phyloP scores from a whole-genome alignment of 2,329 filamentous ascomycete species.

The Paracoccidioides lutzii region DNA sequence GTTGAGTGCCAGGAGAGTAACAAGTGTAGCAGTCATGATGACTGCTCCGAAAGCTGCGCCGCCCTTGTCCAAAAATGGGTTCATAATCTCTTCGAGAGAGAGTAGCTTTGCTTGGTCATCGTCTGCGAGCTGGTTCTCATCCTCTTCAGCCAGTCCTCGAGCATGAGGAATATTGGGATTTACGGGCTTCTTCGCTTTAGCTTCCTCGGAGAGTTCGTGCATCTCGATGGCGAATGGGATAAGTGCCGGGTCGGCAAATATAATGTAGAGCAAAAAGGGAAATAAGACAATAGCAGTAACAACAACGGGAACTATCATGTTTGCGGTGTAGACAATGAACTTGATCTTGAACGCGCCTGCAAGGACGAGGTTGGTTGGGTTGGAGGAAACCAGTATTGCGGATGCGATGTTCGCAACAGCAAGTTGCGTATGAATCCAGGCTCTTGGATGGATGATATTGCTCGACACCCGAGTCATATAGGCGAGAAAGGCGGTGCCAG shows the following conservation, averaged over 20 bases:
- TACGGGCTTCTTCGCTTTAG: slow-evolving; percentile 43
- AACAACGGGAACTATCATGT: slow-evolving; percentile 61
- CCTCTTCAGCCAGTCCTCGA: slow-evolving; percentile 42
- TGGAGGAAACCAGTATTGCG: slow-evolving; percentile 63
- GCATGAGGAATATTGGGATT: slow-evolving; percentile 62
- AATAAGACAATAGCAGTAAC: slow-evolving; percentile 56
- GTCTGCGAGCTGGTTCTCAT: slow-evolving; percentile 34
- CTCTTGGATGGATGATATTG: slow-evolving; percentile 57
- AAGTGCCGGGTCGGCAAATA: slow-evolving; percentile 51
- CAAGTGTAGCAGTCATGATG: slow-evolving; percentile 54
- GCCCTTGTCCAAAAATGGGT: slow-evolving; percentile 56
- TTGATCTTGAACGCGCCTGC: slow-evolving; percentile 59
- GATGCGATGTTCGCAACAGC: slow-evolving; percentile 61
- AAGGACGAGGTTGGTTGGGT: slow-evolving; percentile 63
- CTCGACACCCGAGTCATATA: slow-evolving; percentile 66
- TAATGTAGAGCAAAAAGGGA: slow-evolving; percentile 55
- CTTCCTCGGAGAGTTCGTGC: slow-evolving; percentile 51
- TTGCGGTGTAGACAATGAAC: slow-evolving; percentile 62
- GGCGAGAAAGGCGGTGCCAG: slow-evolving; percentile 59
- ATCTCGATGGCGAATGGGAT: slow-evolving; percentile 55
- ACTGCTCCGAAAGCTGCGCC: slow-evolving; percentile 52
- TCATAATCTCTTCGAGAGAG: slow-evolving; percentile 60
- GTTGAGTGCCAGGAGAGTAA: slow-evolving; percentile 54
- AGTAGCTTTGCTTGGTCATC: slow-evolving; percentile 43
- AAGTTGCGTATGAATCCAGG: slow-evolving; percentile 63